Evolutionary conservation across 495 filamentous ascomycete genomes (phyloP).

Genomic region (Aspergillus steynii): DNA sequence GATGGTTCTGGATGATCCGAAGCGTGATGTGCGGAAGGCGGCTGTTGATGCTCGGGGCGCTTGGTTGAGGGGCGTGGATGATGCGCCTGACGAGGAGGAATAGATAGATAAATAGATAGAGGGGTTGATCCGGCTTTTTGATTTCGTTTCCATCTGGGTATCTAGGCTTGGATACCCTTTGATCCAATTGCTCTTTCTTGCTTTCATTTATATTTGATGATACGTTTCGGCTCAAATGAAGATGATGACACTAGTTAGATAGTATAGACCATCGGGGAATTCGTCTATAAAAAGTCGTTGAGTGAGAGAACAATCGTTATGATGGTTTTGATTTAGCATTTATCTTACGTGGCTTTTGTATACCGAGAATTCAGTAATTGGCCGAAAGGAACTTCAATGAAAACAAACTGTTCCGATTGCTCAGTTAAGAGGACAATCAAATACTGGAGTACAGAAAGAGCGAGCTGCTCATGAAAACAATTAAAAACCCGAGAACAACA

Average conservation of each 20-base stretch:
- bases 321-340: background rate
- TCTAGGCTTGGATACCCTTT: background rate
- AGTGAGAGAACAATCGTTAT: background rate
- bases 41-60: conserved; percentile 67
- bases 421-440: background rate
- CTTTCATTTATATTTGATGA: background rate
- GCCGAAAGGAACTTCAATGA: background rate
- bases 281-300: background rate
- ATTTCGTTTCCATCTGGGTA: conserved; percentile 3
- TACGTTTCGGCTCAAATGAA: background rate
- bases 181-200: background rate
- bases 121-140: conserved; percentile 1
- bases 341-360: background rate
- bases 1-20: conserved; percentile 63
- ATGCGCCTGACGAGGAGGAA: conserved; percentile 60
- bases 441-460: background rate
- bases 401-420: background rate
- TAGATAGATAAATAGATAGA: conserved; percentile 14
- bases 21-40: conserved; percentile 64
- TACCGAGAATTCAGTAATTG: background rate
- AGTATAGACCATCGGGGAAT: background rate
- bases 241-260: background rate
- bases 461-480: background rate
- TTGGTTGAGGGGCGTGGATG: conserved; percentile 62
- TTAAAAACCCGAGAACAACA: background rate